These are phyloP conservation scores for Emiliania huxleyi DNA, from an alignment of 78 protist genomes.

Conservation along the genomic window DNA sequence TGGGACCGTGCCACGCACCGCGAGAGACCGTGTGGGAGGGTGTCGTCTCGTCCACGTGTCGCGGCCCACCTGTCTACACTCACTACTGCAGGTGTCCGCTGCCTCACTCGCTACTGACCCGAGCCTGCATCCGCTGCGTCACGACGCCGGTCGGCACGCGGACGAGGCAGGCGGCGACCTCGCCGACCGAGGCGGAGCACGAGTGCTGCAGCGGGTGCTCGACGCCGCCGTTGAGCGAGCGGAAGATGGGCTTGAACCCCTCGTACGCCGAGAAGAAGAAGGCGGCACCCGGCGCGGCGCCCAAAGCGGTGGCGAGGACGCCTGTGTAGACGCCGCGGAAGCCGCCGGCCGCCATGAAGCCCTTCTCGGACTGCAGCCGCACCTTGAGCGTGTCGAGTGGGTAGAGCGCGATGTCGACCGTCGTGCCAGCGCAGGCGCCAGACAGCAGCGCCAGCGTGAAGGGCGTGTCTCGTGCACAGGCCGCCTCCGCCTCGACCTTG, in stretches of 20 bases:
- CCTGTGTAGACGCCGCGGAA: constrained; percentile 67
- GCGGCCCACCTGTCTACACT: no score
- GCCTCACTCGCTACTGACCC: no score
- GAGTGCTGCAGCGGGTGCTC: neutral
- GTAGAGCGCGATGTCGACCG: constrained; percentile 66
- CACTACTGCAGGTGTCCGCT: no score
- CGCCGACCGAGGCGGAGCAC: constrained; percentile 49
- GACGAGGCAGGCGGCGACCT: constrained; percentile 59
- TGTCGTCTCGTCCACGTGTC: no score
- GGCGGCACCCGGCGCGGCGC: constrained; percentile 60
- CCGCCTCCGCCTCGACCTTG: no score
- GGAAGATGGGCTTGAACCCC: neutral
- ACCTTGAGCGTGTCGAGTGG: constrained; percentile 77
- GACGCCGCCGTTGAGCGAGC: neutral
- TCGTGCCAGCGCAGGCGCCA: constrained; percentile 59
- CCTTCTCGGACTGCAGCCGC: constrained; percentile 51
- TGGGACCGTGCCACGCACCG: no score
- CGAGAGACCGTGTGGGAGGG: no score
- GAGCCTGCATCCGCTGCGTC: constrained; percentile 70
- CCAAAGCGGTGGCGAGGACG: constrained; percentile 38
- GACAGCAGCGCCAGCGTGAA: constrained; percentile 22
- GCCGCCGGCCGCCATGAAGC: constrained; percentile 60
- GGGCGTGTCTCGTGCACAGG: neutral
- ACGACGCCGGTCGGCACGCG: constrained; percentile 69
- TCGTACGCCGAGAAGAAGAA: constrained; percentile 52